Base-by-base conservation (phyloP, 192 early-diverging fungal genomes). In the Linderina pennispora region DNA sequence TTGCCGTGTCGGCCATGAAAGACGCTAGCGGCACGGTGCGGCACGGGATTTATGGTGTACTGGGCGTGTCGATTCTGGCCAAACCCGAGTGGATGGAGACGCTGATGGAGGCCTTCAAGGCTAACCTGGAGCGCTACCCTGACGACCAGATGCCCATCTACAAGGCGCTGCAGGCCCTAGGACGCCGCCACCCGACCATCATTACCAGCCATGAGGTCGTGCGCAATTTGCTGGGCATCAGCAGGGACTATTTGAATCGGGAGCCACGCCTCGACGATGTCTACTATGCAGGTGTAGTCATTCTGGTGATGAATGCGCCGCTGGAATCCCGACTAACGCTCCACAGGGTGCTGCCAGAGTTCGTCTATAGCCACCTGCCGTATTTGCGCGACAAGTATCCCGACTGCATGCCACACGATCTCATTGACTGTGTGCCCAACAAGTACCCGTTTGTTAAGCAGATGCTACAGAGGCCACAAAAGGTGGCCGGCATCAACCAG, bases 261-360 rank as follows among this genome's bases (percentile, higher is more conserved):
- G 89, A 93, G 57, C 50, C 74, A 9, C 79, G 79, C 23, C 64
- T 90, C 34, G 82, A 84, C 21, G 84, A 89, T 38, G 50, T 63
- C 24, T 51, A 57, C 2, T 86, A 92, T 50, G 84, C 86, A 13
- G 83, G 81, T 1, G 64, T 85, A 50, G 53, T 92, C 0, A 80
- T 92, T 21, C 53, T 95, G 10, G 74, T 91, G 23, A 82, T 89
- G 44, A 95, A 95, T 56, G 84, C 87, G 8, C 76, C 66, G 9
- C 45, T 53, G 4, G 41, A 58, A 2, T 70, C 78, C 41, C 69
- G 78, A 4, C 48, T 43, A 8, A 74, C 81, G 3, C 53, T 89
- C 6, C 50, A 46, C 0, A 21, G 43, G 0, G 74, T 67, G 14
- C 36, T 95, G 23, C 92, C 92, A 11, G 72, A 83, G 28, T 91